Percentiles rank a stretch among this genome's conserved stretches.
phyloP scores from a whole-genome alignment of 169 alveolate species.

The Plasmodium fragile region DNA sequence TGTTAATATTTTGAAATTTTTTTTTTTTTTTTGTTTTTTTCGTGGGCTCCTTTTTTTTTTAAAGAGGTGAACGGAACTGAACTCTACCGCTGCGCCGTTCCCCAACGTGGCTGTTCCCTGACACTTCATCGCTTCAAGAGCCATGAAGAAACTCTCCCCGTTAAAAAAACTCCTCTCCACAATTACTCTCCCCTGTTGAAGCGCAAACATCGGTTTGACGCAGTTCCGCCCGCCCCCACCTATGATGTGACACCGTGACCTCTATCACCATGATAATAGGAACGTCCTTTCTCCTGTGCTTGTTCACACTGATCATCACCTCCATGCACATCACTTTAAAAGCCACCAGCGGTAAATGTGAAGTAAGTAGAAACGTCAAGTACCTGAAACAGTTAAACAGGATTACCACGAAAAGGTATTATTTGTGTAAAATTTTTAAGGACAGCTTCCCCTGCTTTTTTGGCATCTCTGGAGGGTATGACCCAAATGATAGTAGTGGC shows the following conservation, averaged over 20 bases:
- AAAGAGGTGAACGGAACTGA: not conserved
- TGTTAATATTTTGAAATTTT: not conserved
- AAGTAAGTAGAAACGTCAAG: slow-evolving; percentile 4
- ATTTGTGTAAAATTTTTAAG: slow-evolving; percentile 1
- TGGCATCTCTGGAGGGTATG: not conserved
- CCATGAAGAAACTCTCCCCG: not conserved
- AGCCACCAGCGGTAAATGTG: not conserved
- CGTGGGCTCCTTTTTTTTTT: not conserved
- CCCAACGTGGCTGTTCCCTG: not conserved
- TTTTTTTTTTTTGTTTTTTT: too few relatives aligned
- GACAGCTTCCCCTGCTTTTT: slow-evolving; percentile 13
- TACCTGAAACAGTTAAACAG: slow-evolving; percentile 3
- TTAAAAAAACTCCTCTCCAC: not conserved
- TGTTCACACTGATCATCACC: not conserved
- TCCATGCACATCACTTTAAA: not conserved
- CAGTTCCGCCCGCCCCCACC: not conserved
- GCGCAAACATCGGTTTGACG: not conserved
- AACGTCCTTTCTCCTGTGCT: not conserved
- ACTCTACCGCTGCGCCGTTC: not conserved
- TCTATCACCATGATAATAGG: not conserved
- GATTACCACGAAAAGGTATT: not conserved
- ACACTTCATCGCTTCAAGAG: not conserved
- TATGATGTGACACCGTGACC: not conserved
- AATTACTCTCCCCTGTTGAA: not conserved
- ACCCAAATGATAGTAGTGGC: not conserved